A percentile compares a stretch with the other conserved stretches of the same genome.
Evolutionary conservation across 331 rosid genomes (phyloP).

Genomic region (Telfairia occidentalis): DNA sequence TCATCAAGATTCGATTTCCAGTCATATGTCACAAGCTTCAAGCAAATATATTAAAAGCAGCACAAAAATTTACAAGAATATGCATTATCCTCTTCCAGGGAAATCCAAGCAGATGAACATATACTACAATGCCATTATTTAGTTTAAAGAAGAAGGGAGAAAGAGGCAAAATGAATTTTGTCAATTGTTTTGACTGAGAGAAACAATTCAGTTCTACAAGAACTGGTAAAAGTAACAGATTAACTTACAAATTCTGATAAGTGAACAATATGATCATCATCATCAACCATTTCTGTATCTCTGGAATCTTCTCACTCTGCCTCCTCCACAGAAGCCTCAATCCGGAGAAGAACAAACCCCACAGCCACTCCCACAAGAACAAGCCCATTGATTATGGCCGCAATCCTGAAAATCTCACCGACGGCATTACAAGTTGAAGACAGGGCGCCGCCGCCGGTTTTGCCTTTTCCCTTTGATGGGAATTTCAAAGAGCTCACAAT

Average conservation of each 20-base stretch:
- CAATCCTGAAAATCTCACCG: conserved; percentile 73
- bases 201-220: conserved; percentile 1
- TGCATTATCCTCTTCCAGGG: not conserved
- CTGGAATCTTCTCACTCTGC: conserved; percentile 33
- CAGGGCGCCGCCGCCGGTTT: conserved; percentile 40
- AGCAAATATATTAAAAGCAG: not conserved
- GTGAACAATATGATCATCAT: not conserved
- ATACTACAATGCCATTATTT: conserved; percentile 1
- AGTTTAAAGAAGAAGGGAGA: not conserved
- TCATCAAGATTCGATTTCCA: not conserved
- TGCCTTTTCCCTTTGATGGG: conserved; percentile 33
- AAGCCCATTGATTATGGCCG: conserved; percentile 55
- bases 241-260: conserved; percentile 6
- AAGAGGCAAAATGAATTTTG: conserved; percentile 3
- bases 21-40: not conserved
- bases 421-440: conserved; percentile 59
- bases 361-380: conserved; percentile 70
- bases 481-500: conserved; percentile 47
- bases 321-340: conserved; percentile 65
- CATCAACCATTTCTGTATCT: not conserved
- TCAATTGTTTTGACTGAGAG: not conserved
- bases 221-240: conserved; percentile 14
- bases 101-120: not conserved
- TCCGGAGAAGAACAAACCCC: conserved; percentile 72
- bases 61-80: conserved; percentile 1